These are phyloP conservation scores for Sugiyamaella paludigena DNA, from an alignment of 1,139 yeast genomes.

Conservation along the genomic window DNA sequence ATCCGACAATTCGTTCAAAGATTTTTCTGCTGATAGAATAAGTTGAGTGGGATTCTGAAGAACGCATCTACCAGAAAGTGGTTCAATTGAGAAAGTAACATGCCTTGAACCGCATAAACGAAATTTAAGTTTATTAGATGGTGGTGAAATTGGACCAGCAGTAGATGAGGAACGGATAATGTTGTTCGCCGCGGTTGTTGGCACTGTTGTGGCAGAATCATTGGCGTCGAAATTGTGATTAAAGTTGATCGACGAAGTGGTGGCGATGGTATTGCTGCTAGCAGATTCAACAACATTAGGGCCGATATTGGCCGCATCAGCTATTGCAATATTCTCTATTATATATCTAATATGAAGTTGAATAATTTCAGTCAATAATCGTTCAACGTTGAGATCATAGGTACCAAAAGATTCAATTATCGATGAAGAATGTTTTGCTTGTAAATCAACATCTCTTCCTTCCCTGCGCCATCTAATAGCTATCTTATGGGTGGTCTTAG, in stretches of 20 bases:
- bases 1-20: constrained; percentile 33
- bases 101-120: constrained; percentile 16
- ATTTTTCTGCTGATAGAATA: constrained; percentile 32
- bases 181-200: background rate
- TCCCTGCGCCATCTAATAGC: constrained; percentile 66
- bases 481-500: constrained; percentile 49
- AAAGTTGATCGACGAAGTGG: constrained; percentile 3
- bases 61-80: constrained; percentile 35
- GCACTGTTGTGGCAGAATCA: background rate
- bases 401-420: constrained; percentile 28
- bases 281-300: constrained; percentile 8
- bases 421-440: constrained; percentile 3
- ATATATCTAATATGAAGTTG: constrained; percentile 32
- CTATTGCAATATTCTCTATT: constrained; percentile 27
- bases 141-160: constrained; percentile 7
- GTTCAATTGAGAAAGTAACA: constrained; percentile 34
- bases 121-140: constrained; percentile 19
- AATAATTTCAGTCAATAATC: constrained; percentile 31
- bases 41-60: constrained; percentile 34
- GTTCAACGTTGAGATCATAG: constrained; percentile 30
- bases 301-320: constrained; percentile 6
- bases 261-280: background rate
- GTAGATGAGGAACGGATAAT: background rate
- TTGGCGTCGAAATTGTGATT: constrained; percentile 1
- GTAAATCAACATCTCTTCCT: constrained; percentile 41